Evolutionary conservation across 2,329 filamentous ascomycete genomes (phyloP).

Genomic region (Orbilia javanica): DNA sequence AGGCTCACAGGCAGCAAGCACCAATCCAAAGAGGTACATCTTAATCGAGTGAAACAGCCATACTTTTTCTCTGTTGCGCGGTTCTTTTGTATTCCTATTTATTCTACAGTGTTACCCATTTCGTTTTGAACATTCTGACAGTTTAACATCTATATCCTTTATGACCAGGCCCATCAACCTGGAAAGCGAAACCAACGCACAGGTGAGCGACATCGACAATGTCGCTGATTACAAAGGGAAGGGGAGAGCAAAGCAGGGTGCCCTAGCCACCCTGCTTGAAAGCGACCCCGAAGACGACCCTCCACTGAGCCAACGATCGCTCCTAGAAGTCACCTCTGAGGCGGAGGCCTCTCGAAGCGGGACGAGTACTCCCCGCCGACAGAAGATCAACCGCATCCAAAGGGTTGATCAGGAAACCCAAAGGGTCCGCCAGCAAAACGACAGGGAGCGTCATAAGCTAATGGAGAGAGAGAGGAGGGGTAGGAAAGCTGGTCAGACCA

Average conservation of each 20-base stretch:
- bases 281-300: slow-evolving; percentile 25
- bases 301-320: slow-evolving; percentile 12
- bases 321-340: background rate
- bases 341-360: slow-evolving; percentile 11
- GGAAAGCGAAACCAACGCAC: background rate
- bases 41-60: slow-evolving; percentile 32
- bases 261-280: background rate
- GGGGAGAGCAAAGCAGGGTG: background rate
- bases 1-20: background rate
- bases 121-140: slow-evolving; percentile 25
- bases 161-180: slow-evolving; percentile 5
- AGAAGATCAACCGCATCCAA: slow-evolving; percentile 43
- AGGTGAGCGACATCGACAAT: background rate
- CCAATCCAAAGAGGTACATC: slow-evolving; percentile 34
- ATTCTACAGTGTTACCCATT: too few species aligned
- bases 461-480: slow-evolving; percentile 6
- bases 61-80: background rate
- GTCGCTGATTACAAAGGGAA: slow-evolving; percentile 41
- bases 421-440: slow-evolving; percentile 28
- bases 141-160: slow-evolving; percentile 13
- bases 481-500: background rate
- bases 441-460: slow-evolving; percentile 8
- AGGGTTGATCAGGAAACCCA: slow-evolving; percentile 37
- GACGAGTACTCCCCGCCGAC: slow-evolving; percentile 18
- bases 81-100: background rate